A percentile compares a stretch with the other conserved stretches of the same genome.
phyloP scores from a whole-genome alignment of 2,329 filamentous ascomycete genomes.

The Cadophora sp. region DNA sequence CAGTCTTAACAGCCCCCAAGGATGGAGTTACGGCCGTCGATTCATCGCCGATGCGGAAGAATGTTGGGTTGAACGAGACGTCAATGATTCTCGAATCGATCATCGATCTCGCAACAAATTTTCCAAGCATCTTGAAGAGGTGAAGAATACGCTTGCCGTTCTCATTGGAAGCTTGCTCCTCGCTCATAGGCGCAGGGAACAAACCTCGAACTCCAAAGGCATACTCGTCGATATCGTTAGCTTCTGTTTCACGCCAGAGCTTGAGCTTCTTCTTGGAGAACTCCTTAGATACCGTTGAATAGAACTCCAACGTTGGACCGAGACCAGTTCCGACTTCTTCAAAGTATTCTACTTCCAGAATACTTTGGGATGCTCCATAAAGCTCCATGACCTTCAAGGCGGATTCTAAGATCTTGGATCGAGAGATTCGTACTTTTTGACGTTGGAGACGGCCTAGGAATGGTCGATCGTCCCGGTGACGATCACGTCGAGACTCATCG shows the following conservation, averaged over 20 bases:
- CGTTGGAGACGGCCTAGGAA: conserved; percentile 91
- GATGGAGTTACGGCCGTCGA: conserved; percentile 75
- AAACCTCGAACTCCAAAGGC: conserved; percentile 84
- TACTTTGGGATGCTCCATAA: conserved; percentile 94
- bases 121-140: conserved; percentile 91
- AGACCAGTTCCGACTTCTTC: conserved; percentile 97
- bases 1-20: conserved; percentile 85
- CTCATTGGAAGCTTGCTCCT: conserved; percentile 74
- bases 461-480: conserved; percentile 84
- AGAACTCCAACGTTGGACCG: conserved; percentile 95
- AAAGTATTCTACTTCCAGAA: conserved; percentile 97
- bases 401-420: conserved; percentile 93
- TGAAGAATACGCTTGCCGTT: conserved; percentile 88
- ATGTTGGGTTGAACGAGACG: conserved; percentile 94
- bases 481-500: conserved; percentile 81
- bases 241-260: conserved; percentile 93
- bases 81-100: conserved; percentile 98
- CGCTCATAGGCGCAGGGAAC: conserved; percentile 90
- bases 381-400: conserved; percentile 99
- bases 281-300: conserved; percentile 95
- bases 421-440: conserved; percentile 97
- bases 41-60: conserved; percentile 89
- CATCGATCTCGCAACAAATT: conserved; percentile 98
- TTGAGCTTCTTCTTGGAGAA: conserved; percentile 98
- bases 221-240: conserved; percentile 74